Evolutionary conservation across 768 basidiomycete species (phyloP).

Genomic region (Termitomyces sp.): DNA sequence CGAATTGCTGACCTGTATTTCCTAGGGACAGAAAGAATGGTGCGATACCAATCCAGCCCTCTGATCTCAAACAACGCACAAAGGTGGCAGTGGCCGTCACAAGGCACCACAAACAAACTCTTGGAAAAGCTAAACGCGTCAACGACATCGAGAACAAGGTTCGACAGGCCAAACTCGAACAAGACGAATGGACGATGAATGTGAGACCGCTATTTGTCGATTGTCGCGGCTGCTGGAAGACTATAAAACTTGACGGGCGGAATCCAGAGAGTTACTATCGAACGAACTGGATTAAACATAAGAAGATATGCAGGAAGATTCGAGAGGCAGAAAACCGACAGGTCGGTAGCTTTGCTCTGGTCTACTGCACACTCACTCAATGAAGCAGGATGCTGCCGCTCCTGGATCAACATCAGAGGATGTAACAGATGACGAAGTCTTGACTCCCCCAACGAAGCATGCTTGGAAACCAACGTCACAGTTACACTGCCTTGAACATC

Average conservation of each 20-base stretch:
- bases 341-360: not conserved
- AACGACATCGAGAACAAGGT: not conserved
- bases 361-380: not conserved
- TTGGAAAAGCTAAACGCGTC: not conserved
- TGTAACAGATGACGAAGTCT: not conserved
- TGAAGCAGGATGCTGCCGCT: not conserved
- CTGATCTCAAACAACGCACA: not conserved
- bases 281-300: constrained; percentile 18
- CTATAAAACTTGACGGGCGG: constrained; percentile 15
- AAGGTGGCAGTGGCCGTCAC: not conserved
- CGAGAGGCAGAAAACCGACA: not conserved
- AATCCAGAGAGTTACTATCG: constrained; percentile 13
- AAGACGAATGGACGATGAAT: constrained; percentile 15
- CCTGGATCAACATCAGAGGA: not conserved
- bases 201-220: constrained; percentile 15
- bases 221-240: constrained; percentile 14
- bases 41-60: not conserved
- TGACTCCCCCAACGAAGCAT: not conserved
- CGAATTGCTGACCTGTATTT: not conserved
- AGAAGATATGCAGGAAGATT: constrained; percentile 14
- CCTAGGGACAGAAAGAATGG: not conserved
- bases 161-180: constrained; percentile 8
- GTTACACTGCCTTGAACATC: not conserved
- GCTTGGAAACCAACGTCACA: not conserved
- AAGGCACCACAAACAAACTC: not conserved